Percentiles rank a stretch among this genome's conserved stretches.
Conservation (phyloP, 352 stramenopile genomes). For the Globisporangium paroecandrum region DNA sequence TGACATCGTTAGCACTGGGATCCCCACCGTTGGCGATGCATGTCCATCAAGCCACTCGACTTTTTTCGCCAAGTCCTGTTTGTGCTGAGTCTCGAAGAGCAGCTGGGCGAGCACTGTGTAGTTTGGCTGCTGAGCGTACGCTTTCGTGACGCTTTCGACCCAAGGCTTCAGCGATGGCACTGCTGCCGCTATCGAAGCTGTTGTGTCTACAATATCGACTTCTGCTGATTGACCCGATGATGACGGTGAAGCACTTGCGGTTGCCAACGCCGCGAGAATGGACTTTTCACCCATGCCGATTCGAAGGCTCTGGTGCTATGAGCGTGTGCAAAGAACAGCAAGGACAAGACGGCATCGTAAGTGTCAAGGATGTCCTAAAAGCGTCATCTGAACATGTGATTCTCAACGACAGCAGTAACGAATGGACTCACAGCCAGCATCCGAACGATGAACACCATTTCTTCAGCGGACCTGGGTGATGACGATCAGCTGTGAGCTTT, state of each 20-base stretch:
- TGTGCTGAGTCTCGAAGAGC: constrained; percentile 29
- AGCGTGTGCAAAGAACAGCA: neutral
- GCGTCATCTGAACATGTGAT: neutral
- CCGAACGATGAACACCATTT: constrained; percentile 60
- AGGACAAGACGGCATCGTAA: neutral
- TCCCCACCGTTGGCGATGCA: constrained; percentile 39
- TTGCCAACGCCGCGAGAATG: constrained; percentile 60
- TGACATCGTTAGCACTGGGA: constrained; percentile 78
- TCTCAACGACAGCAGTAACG: neutral
- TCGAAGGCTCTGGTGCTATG: constrained; percentile 77
- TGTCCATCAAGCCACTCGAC: constrained; percentile 30
- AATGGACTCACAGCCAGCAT: constrained; percentile 61
- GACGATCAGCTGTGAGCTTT: neutral
- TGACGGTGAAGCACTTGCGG: constrained; percentile 27
- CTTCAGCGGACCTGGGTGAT: constrained; percentile 39
- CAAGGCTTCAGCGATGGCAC: constrained; percentile 30
- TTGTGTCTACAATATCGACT: neutral
- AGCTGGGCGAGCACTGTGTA: constrained; percentile 49
- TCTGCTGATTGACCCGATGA: neutral
- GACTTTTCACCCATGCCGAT: constrained; percentile 84
- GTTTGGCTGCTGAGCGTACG: constrained; percentile 69
- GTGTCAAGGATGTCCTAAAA: neutral
- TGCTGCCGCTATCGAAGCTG: neutral
- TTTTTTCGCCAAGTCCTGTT: constrained; percentile 22
- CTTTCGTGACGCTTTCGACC: constrained; percentile 57